Percentiles rank a stretch among this genome's conserved stretches.
These are phyloP conservation scores for Meyerozyma smithsonii DNA, from an alignment of 1,139 yeast genomes.

Conservation along the genomic window DNA sequence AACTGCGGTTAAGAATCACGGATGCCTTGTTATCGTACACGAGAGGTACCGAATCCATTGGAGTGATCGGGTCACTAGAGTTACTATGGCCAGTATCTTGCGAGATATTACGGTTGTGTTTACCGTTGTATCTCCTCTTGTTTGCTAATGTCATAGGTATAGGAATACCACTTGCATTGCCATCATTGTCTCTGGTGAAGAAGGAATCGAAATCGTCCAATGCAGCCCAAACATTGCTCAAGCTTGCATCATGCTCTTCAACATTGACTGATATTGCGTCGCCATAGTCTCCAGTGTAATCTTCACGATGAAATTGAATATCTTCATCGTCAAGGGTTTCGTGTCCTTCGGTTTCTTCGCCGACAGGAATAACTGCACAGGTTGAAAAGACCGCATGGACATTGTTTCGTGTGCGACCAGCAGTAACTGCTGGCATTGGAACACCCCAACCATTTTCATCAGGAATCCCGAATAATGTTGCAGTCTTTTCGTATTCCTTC, in stretches of 20 bases:
- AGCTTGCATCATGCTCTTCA: conserved; percentile 66
- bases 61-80: conserved; percentile 35
- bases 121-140: not conserved
- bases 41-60: conserved; percentile 71
- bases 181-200: conserved; percentile 65
- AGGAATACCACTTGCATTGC: conserved; percentile 10
- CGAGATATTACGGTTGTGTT: conserved; percentile 18
- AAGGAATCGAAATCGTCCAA: conserved; percentile 89
- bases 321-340: conserved; percentile 32
- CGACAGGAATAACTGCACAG: conserved; percentile 44
- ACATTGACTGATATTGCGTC: conserved; percentile 38
- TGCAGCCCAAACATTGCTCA: conserved; percentile 96
- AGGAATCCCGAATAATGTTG: conserved; percentile 91
- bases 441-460: conserved; percentile 98
- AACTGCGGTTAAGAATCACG: conserved; percentile 64
- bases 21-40: conserved; percentile 78
- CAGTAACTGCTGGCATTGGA: conserved; percentile 89
- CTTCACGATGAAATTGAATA: conserved; percentile 64
- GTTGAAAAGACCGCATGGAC: conserved; percentile 94
- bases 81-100: conserved; percentile 41
- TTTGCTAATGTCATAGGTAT: not conserved
- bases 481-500: conserved; percentile 80
- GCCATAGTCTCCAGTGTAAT: conserved; percentile 36
- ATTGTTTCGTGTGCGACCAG: conserved; percentile 83
- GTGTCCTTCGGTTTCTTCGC: conserved; percentile 23